phyloP scores from a whole-genome alignment of 495 filamentous ascomycete genomes.

The Lasiosphaeris hirsuta region DNA sequence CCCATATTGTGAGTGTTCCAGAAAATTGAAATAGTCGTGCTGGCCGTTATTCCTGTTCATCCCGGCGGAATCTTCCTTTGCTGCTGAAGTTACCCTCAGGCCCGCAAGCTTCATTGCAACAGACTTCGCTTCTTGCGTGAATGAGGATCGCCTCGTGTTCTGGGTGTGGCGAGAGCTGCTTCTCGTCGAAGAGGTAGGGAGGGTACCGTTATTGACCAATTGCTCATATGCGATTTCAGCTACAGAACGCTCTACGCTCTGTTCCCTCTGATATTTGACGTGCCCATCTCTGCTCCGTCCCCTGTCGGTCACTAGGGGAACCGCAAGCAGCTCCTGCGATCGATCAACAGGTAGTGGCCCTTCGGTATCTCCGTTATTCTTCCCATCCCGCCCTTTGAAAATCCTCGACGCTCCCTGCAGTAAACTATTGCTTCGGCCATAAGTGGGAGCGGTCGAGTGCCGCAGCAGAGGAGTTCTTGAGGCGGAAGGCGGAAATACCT shows the following conservation, averaged over 20 bases:
- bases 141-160: slow-evolving; percentile 23
- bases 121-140: slow-evolving; percentile 27
- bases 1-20: slow-evolving; percentile 16
- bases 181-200: slow-evolving; percentile 20
- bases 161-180: slow-evolving; percentile 20
- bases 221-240: slow-evolving; percentile 26
- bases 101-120: slow-evolving; percentile 30
- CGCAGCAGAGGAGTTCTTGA: slow-evolving; percentile 33
- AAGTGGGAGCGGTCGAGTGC: slow-evolving; percentile 20
- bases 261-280: slow-evolving; percentile 23
- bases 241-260: slow-evolving; percentile 25
- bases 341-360: background rate
- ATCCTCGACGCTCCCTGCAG: slow-evolving; percentile 23
- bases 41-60: slow-evolving; percentile 8
- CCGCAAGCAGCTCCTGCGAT: slow-evolving; percentile 17
- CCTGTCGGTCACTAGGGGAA: background rate
- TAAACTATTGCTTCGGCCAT: slow-evolving; percentile 22
- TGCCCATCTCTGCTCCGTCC: slow-evolving; percentile 24
- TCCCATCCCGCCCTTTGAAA: slow-evolving; percentile 18
- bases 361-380: slow-evolving; percentile 4
- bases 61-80: slow-evolving; percentile 6
- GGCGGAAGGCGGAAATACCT: slow-evolving; percentile 31
- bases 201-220: slow-evolving; percentile 12
- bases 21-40: slow-evolving; percentile 26
- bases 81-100: slow-evolving; percentile 10